phyloP scores from a whole-genome alignment of 805 yeast species.

The Candida maesae region DNA sequence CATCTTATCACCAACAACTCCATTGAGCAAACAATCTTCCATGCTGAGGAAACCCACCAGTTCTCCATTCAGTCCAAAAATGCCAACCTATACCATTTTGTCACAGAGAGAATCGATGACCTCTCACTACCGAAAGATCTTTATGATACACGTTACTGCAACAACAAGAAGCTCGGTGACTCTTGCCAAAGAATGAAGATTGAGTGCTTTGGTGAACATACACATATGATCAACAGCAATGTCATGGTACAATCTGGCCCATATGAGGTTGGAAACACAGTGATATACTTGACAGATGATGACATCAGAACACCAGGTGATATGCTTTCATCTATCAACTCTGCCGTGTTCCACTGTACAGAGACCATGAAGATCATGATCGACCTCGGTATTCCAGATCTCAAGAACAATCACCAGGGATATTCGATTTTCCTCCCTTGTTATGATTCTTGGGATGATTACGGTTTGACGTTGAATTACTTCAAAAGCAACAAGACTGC shows the following conservation, averaged over 20 bases:
- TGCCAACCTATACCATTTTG: slow-evolving; percentile 61
- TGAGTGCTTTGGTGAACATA: slow-evolving; percentile 29
- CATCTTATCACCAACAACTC: slow-evolving; percentile 52
- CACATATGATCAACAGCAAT: slow-evolving; percentile 52
- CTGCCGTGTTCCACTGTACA: slow-evolving; percentile 54
- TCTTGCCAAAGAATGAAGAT: slow-evolving; percentile 61
- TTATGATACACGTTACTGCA: slow-evolving; percentile 50
- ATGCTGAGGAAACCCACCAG: slow-evolving; percentile 38
- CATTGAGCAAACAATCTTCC: slow-evolving; percentile 57
- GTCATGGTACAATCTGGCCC: slow-evolving; percentile 42
- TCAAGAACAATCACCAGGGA: slow-evolving; percentile 53
- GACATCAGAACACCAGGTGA: slow-evolving; percentile 61
- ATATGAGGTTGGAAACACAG: slow-evolving; percentile 53
- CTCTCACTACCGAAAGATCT: slow-evolving; percentile 30
- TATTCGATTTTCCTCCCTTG: slow-evolving; percentile 80
- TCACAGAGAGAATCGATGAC: slow-evolving; percentile 40
- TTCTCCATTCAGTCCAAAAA: slow-evolving; percentile 28
- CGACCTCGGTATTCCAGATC: slow-evolving; percentile 46
- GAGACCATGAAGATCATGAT: slow-evolving; percentile 57
- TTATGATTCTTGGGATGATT: slow-evolving; percentile 62
- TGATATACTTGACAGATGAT: slow-evolving; percentile 62
- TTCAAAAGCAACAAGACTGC: slow-evolving; percentile 49
- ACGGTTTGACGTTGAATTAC: slow-evolving; percentile 58
- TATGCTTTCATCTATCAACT: slow-evolving; percentile 61
- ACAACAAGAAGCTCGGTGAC: slow-evolving; percentile 51